Conservation (phyloP, 176 grass and related monocot genomes). For the Dactylis glomerata region DNA sequence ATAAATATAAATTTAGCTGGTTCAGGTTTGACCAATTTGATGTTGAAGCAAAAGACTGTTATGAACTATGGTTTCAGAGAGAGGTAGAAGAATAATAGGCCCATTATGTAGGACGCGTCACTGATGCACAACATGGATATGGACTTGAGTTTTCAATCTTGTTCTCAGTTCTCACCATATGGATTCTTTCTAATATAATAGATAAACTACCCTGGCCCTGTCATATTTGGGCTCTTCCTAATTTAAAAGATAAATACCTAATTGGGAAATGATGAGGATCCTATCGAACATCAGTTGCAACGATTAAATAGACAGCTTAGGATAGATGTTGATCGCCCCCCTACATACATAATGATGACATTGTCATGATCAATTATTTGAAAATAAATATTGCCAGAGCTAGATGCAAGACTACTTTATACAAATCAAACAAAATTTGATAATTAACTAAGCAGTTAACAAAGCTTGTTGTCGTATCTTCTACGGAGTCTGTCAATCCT, state of each 20-base stretch:
- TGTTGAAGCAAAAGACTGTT: conserved; percentile 6
- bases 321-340: too few species aligned
- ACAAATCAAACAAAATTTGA: not conserved
- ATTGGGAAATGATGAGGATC: not conserved
- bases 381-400: not conserved
- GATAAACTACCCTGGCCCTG: not conserved
- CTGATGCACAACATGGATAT: not conserved
- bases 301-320: too few species aligned
- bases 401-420: not conserved
- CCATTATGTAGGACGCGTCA: not conserved
- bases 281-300: too few species aligned
- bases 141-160: not conserved
- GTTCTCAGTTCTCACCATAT: not conserved
- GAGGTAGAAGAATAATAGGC: not conserved
- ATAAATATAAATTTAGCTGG: conserved; percentile 1
- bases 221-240: not conserved
- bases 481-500: not conserved
- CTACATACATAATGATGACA: not conserved
- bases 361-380: not conserved
- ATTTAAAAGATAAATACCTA: not conserved
- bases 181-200: not conserved
- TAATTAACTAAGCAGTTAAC: not conserved
- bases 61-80: not conserved
- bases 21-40: conserved; percentile 2
- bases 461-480: not conserved